Base-by-base conservation (phyloP, 2,329 filamentous ascomycete genomes). In the Orbilia brochopaga region DNA sequence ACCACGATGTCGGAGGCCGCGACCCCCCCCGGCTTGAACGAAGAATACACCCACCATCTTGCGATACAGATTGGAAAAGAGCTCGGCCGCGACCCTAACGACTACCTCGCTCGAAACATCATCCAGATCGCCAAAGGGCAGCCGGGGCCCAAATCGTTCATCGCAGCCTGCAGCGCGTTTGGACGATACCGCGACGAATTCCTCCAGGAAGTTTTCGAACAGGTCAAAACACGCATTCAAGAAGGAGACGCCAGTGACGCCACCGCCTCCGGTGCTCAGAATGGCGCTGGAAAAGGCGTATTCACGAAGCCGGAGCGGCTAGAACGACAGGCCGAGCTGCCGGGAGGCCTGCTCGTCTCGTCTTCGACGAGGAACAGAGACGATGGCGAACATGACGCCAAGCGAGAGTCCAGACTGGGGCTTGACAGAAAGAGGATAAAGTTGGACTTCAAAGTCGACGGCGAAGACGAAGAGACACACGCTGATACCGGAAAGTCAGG, bases 401-500 rank as follows among this genome's bases (percentile, higher is more conserved):
- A 76, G 67, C 74, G 75, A 44, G 76, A 76, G 58, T 72, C 64
- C 59, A 75, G 74, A 32, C 56, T 77, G 19, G 76, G 76, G 2
- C 66, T 77, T 50, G 76, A 77, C 35, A 72, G 75, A 40, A 77
- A 77, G 62, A 67, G 76, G 70, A 77, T 77, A 60, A 77, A 77
- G 74, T 74, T 77, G 56, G 75, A 77, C 57, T 72, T 77, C 37
- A 75, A 73, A 32, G 74, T 74, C 23, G 75, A 74, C 48, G 75
- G 64, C 42, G 73, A 74, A 19, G 67, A 73, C 57, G 58, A 73
- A 58, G 73, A 30, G 51, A 58, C 69, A 56, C n/a, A 74, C 32
- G 63, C 59, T 60, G 51, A 55, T 50, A 44, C 54, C 48, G 67
- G 56, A 30, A 72, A 72, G 44, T 52, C 67, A 65, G 67, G 60